Percentiles rank a stretch among this genome's conserved stretches.
phyloP scores from a whole-genome alignment of 495 filamentous ascomycete species.

The Bombardia bombarda region DNA sequence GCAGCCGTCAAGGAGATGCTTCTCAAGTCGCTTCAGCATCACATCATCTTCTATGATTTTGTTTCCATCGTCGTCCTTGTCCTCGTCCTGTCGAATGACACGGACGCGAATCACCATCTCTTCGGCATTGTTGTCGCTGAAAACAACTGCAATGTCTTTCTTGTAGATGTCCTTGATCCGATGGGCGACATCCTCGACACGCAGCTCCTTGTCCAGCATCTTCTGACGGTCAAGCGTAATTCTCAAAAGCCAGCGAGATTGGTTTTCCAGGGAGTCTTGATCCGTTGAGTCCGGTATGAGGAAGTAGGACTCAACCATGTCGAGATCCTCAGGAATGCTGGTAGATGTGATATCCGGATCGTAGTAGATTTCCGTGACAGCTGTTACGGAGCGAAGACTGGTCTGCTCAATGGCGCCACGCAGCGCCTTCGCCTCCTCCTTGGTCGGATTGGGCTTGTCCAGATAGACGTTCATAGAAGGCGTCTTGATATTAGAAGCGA shows the following conservation, averaged over 20 bases:
- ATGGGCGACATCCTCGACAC: conserved; percentile 84
- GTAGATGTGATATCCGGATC: conserved; percentile 86
- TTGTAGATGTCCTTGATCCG: conserved; percentile 81
- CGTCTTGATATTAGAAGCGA: conserved; percentile 96
- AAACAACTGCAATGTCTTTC: conserved; percentile 85
- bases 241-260: conserved; percentile 92
- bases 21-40: conserved; percentile 81
- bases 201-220: conserved; percentile 88
- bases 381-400: conserved; percentile 83
- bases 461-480: conserved; percentile 96
- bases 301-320: conserved; percentile 97
- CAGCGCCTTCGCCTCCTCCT: conserved; percentile 76
- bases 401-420: conserved; percentile 90
- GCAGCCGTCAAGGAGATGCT: conserved; percentile 81
- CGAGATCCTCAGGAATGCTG: conserved; percentile 74
- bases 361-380: conserved; percentile 92
- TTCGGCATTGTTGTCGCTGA: conserved; percentile 96
- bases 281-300: conserved; percentile 75
- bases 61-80: conserved; percentile 69
- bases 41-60: conserved; percentile 80
- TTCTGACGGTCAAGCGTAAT: conserved; percentile 88
- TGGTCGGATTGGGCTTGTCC: conserved; percentile 47
- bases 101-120: conserved; percentile 91
- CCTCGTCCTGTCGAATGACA: conserved; percentile 58
- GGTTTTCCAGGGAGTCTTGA: conserved; percentile 64